Evolutionary conservation across 192 early-diverging fungal species (phyloP), one percentile per base, ranked within the genome.

Genomic region (Coemansia sp.): DNA sequence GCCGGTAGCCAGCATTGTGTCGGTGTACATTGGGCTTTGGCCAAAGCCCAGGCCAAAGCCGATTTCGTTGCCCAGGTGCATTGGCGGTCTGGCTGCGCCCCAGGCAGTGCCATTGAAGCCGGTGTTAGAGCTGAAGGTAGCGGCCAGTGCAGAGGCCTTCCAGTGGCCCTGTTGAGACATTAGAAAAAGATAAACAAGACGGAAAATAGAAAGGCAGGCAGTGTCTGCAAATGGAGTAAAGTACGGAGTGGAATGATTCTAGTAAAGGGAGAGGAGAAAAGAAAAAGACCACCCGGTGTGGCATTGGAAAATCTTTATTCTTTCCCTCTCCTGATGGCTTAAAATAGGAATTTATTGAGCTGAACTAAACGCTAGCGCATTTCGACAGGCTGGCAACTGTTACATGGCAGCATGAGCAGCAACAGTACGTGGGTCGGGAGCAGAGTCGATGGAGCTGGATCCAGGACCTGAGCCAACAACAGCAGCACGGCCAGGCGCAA

Each of bases 141-240:
- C 66, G 1, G 75, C 75, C 61, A 78, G 37, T 14, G 75, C 65
- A 43, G 75, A 72, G 6, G 75, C 69, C 59, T 78, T 78, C 69
- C 69, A 72, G 23, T 72, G 75, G 35, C 69, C 60, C 45, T 78
- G 75, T 56, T 78, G 75, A 35, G 75, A 78, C 75, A 78, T 78
- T 68, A 22, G n/a, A 5, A 51, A 35, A 20, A n/a, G 51, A 39
- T 19, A 38, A 38, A 35, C 38, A 26, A 51, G 19, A 38, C 39
- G 19, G 19, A 51, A 35, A 35, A 35, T 35, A 35, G 32, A 35
- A 35, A 35, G 32, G 8, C 32, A 35, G 32, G 32, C 32, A 9
- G 32, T 35, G 32, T 35, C 32, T 35, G 32, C 8, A 35, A 35
- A 35, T 35, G 32, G 32, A 35, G 32, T 9, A 9, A 35, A 35